A percentile compares a stretch with the other conserved stretches of the same genome.
Evolutionary conservation across 768 basidiomycete species (phyloP).

Genomic region (Lenzites betulinus): DNA sequence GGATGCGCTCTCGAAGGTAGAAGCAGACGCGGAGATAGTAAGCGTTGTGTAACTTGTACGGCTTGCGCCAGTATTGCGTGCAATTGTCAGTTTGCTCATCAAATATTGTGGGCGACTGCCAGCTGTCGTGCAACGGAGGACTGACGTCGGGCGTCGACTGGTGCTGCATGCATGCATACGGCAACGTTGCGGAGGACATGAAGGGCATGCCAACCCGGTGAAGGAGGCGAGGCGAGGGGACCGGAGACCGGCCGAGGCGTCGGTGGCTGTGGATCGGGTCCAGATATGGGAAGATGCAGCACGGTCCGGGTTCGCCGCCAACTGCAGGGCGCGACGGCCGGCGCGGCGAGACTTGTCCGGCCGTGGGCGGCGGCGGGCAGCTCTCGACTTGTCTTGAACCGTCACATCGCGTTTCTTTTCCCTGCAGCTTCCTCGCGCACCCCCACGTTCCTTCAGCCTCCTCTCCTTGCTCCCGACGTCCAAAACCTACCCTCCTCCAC

Average conservation of each 20-base stretch:
- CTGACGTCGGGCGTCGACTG: not conserved
- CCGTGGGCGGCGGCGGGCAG: conserved; percentile 7
- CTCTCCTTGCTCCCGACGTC: conserved; percentile 10
- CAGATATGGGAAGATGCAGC: conserved; percentile 9
- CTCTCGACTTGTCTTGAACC: conserved; percentile 4
- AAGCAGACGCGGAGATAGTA: not conserved
- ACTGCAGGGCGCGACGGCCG: conserved; percentile 1
- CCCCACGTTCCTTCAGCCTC: conserved; percentile 21
- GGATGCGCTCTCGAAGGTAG: conserved; percentile 39
- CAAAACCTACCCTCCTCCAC: not conserved
- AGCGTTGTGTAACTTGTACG: not conserved
- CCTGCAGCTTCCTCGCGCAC: conserved; percentile 6
- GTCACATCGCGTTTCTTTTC: not conserved
- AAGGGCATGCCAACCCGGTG: not conserved
- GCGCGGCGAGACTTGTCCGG: conserved; percentile 10
- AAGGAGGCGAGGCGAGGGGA: not conserved
- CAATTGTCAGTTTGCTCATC: not conserved
- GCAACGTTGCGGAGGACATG: not conserved
- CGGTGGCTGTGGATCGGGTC: conserved; percentile 1
- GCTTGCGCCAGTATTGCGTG: not conserved
- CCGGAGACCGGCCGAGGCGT: not conserved
- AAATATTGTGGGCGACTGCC: not conserved
- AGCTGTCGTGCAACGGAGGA: not conserved
- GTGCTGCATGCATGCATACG: not conserved
- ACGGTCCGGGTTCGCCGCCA: not conserved